Conservation (phyloP, 768 basidiomycete genomes). For the Melanogaster broomeanus region DNA sequence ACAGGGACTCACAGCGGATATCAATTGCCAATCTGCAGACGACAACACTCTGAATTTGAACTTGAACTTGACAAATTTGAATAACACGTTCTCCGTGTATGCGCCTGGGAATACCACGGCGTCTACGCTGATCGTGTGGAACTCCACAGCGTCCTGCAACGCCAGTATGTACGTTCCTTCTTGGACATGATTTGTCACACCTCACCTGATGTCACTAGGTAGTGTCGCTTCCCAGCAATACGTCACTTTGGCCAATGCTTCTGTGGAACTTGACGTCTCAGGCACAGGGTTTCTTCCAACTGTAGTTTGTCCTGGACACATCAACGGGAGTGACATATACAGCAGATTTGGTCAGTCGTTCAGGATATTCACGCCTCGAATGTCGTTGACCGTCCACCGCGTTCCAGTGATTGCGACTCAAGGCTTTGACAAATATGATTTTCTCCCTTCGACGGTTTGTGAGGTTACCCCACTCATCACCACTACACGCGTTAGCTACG, state of each 20-base stretch:
- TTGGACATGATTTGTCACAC: too few species aligned
- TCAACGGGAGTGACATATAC: background rate
- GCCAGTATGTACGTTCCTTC: constrained; percentile 1
- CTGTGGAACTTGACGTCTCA: background rate
- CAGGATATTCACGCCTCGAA: too few species aligned
- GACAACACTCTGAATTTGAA: too few species aligned
- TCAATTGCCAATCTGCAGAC: background rate
- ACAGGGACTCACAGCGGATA: constrained; percentile 6
- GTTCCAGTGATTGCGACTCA: background rate
- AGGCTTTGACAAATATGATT: constrained; percentile 13
- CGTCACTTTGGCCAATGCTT: background rate
- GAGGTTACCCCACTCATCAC: constrained; percentile 8
- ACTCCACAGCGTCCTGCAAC: background rate
- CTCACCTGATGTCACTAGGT: too few species aligned
- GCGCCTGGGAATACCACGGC: constrained; percentile 2
- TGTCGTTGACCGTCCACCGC: background rate
- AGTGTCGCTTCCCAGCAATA: constrained; percentile 2
- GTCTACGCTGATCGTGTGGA: too few species aligned
- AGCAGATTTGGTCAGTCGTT: constrained; percentile 8
- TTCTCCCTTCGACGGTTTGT: constrained; percentile 9
- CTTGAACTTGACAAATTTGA: too few species aligned
- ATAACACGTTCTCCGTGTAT: background rate
- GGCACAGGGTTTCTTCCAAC: background rate
- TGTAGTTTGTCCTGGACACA: constrained; percentile 1
- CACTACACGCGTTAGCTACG: constrained; percentile 15